Percentiles rank a stretch among this genome's conserved stretches.
These are phyloP conservation scores for Boletus tomentosulus DNA, from an alignment of 768 basidiomycete species.

Conservation along the genomic window DNA sequence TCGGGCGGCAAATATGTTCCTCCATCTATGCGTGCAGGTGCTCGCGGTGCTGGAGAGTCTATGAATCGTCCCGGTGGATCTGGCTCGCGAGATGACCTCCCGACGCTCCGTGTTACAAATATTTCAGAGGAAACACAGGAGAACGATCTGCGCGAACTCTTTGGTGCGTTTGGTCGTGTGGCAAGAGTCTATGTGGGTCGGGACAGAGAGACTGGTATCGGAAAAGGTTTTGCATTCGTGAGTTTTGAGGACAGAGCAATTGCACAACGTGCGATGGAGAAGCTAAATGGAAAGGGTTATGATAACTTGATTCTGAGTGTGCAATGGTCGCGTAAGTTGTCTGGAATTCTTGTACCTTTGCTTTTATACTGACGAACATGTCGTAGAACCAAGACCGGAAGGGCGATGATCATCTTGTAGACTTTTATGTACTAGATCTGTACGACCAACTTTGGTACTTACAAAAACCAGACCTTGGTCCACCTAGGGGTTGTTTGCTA, in stretches of 20 bases:
- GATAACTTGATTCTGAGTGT: slow-evolving; percentile 82
- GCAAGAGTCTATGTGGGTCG: slow-evolving; percentile 91
- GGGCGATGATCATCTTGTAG: slow-evolving; percentile 25
- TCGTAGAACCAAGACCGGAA: slow-evolving; percentile 43
- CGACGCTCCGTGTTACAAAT: slow-evolving; percentile 95
- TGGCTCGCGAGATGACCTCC: slow-evolving; percentile 80
- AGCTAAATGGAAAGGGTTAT: slow-evolving; percentile 88
- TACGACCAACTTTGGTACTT: too few relatives aligned
- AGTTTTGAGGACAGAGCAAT: slow-evolving; percentile 80
- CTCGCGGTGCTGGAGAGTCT: slow-evolving; percentile 67
- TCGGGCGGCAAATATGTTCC: slow-evolving; percentile 86
- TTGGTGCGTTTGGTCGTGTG: slow-evolving; percentile 80
- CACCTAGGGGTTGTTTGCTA: background rate
- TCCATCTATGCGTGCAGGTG: slow-evolving; percentile 80
- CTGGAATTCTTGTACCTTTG: background rate
- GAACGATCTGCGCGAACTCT: slow-evolving; percentile 88
- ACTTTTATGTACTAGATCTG: background rate
- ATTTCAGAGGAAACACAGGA: slow-evolving; percentile 95
- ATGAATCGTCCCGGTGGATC: slow-evolving; percentile 49
- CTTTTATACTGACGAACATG: background rate
- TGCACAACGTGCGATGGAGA: slow-evolving; percentile 88
- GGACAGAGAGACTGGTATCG: slow-evolving; percentile 90
- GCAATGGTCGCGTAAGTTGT: slow-evolving; percentile 58
- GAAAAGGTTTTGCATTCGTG: slow-evolving; percentile 97
- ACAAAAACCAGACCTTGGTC: too few relatives aligned